Conservation (phyloP, 768 basidiomycete species). For the Tricholoma bakamatsutake region DNA sequence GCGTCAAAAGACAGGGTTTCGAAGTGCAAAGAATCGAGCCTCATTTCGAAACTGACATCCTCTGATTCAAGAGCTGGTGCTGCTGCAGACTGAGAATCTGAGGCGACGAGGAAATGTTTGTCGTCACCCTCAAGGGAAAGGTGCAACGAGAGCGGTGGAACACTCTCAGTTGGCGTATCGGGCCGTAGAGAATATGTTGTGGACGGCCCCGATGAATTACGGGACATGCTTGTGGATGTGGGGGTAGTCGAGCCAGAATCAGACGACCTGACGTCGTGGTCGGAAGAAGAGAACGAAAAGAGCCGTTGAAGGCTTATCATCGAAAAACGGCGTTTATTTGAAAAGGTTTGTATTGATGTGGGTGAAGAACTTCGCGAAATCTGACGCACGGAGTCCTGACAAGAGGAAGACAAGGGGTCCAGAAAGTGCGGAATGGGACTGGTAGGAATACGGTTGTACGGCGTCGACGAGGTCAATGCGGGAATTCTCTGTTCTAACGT, state of each 20-base stretch:
- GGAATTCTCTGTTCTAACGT: not conserved
- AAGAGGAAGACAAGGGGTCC: conserved; percentile 7
- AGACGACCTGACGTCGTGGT: conserved; percentile 6
- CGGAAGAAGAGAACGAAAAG: conserved; percentile 29
- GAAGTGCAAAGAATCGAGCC: conserved; percentile 68
- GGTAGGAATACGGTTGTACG: not conserved
- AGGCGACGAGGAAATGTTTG: not conserved
- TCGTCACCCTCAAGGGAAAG: not conserved
- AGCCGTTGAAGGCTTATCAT: conserved; percentile 32
- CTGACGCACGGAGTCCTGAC: conserved; percentile 10
- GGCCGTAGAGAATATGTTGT: conserved; percentile 11
- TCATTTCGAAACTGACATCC: conserved; percentile 56
- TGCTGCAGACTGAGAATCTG: not conserved
- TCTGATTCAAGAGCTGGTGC: conserved; percentile 13
- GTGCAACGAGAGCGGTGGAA: not conserved
- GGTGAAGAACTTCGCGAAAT: conserved; percentile 26
- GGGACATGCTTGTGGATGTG: conserved; percentile 18
- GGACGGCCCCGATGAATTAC: conserved; percentile 20
- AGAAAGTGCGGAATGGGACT: not conserved
- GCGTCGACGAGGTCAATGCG: not conserved
- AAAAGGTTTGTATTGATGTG: conserved; percentile 23
- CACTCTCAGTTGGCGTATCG: conserved; percentile 15
- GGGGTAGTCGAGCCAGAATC: conserved; percentile 6
- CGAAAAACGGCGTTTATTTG: conserved; percentile 31
- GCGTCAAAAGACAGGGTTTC: conserved; percentile 65